phyloP scores from a whole-genome alignment of 768 basidiomycete genomes.

The Termitomyces sp. region DNA sequence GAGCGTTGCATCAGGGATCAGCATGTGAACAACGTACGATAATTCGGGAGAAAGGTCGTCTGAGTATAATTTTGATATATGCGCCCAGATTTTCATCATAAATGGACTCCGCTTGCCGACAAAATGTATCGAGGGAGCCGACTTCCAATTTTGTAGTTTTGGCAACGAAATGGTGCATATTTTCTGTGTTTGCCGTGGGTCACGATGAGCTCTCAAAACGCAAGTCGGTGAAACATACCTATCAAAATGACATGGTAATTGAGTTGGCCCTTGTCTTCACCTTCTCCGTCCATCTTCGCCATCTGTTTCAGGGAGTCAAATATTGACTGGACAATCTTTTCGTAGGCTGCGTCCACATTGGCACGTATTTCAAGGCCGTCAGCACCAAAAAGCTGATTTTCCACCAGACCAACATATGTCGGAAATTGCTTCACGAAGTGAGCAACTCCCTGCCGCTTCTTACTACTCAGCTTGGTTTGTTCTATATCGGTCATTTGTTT shows the following conservation, averaged over 20 bases:
- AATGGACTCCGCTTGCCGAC: slow-evolving; percentile 70
- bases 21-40: slow-evolving; percentile 49
- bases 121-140: slow-evolving; percentile 55
- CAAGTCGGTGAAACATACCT: slow-evolving; percentile 47
- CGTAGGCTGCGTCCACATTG: slow-evolving; percentile 79
- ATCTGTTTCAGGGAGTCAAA: slow-evolving; percentile 93
- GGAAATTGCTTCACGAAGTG: slow-evolving; percentile 94
- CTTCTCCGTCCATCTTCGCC: slow-evolving; percentile 91
- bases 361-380: slow-evolving; percentile 74
- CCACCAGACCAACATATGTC: slow-evolving; percentile 76
- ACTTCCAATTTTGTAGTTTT: slow-evolving; percentile 73
- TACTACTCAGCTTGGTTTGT: slow-evolving; percentile 85
- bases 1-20: neutral
- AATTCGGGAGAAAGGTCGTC: slow-evolving; percentile 81
- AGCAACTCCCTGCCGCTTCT: slow-evolving; percentile 88
- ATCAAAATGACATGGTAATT: slow-evolving; percentile 96
- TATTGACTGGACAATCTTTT: slow-evolving; percentile 84
- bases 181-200: slow-evolving; percentile 50
- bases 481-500: slow-evolving; percentile 88
- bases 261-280: slow-evolving; percentile 93
- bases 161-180: slow-evolving; percentile 91
- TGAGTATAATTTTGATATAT: slow-evolving; percentile 83
- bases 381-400: slow-evolving; percentile 75
- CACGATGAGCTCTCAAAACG: neutral
- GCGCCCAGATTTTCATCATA: slow-evolving; percentile 87